Conservation (phyloP, 495 filamentous ascomycete species). For the Thermothielavioides terrestris region DNA sequence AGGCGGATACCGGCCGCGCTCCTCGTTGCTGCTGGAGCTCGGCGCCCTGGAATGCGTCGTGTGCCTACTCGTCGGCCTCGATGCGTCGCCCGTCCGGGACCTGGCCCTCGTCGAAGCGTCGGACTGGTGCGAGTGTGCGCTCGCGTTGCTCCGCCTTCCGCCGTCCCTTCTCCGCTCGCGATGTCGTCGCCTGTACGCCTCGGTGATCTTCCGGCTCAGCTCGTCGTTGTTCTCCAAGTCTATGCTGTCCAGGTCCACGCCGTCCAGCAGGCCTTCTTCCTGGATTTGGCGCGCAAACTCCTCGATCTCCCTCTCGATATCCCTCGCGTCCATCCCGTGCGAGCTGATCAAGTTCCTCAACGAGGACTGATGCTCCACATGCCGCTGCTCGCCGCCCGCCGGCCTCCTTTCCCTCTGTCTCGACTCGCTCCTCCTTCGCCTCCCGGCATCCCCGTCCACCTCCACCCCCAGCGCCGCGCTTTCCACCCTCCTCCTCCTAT, state of each 20-base stretch:
- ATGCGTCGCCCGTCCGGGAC: conserved; percentile 20
- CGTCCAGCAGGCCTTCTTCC: conserved; percentile 78
- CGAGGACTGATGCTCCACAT: conserved; percentile 77
- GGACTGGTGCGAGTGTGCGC: conserved; percentile 25
- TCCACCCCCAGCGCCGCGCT: conserved; percentile 25
- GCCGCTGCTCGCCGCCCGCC: too few relatives aligned
- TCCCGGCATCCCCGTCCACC: conserved; percentile 21
- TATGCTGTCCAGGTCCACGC: conserved; percentile 74
- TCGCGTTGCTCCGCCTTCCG: conserved; percentile 36
- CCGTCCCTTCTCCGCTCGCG: conserved; percentile 37
- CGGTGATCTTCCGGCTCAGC: conserved; percentile 78
- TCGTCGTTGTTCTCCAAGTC: conserved; percentile 72
- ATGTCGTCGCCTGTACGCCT: conserved; percentile 70
- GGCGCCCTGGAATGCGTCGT: conserved; percentile 35
- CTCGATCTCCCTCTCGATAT: conserved; percentile 61
- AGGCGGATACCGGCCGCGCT: conserved; percentile 38
- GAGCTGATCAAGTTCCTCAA: conserved; percentile 72
- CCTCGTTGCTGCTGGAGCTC: conserved; percentile 29
- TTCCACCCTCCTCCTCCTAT: conserved; percentile 23
- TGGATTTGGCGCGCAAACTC: conserved; percentile 84
- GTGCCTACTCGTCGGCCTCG: conserved; percentile 31
- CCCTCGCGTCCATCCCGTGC: conserved; percentile 61
- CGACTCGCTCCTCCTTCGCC: conserved; percentile 29
- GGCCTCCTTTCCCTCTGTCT: conserved; percentile 28
- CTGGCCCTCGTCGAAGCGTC: conserved; percentile 22